Evolutionary conservation across 2,329 filamentous ascomycete genomes (phyloP), one percentile per base, ranked within the genome.

Genomic region (Nectriaceae sp.): DNA sequence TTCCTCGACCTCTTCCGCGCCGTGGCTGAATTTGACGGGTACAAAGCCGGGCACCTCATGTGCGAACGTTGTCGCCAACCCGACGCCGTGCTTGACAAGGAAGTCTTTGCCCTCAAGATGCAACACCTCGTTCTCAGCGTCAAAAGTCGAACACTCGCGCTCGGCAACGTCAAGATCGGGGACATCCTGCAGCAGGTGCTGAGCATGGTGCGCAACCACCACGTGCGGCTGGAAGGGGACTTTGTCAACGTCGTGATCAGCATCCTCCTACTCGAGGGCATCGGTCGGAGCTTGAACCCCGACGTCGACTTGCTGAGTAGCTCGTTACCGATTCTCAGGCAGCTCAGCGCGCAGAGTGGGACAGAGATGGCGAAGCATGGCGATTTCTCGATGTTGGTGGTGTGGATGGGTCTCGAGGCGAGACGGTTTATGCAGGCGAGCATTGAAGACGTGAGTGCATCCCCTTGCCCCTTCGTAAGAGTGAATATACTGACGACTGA

Each of bases 231-330:
- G 42, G 94, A 99, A 70, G 94, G 94, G 8, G 94, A 99, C 67
- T 99, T 97, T 65, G 91, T 99, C 65, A 99, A 99, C 65, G 94
- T 99, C 4, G 93, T 99, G 22, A 87, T 99, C 49, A 96, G 90
- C 50, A 97, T 97, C 44, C 74, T 99, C 26, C 78, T 99, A 2
- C 78, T 99, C 2, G 94, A 99, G 67, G 94, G 94, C 5, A 99
- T 97, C 62, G 94, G 94, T 0, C 82, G 94, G 52, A 90, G 79
- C 50, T 73, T 99, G 15, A 87, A 97, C 66, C 93, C 94, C 0
- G 78, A 93, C 44, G 75, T 97, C 40, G 94, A 99, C 70, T 76
- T 99, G 11, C 87, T 99, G 56, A 79, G 75, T 64, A 92, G 90
- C 63, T 90, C 92, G 6, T 75, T 99, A 41, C 94, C 94, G 0